Conservation (phyloP, 306 rosid species). For the Astragalus glycyphyllos region DNA sequence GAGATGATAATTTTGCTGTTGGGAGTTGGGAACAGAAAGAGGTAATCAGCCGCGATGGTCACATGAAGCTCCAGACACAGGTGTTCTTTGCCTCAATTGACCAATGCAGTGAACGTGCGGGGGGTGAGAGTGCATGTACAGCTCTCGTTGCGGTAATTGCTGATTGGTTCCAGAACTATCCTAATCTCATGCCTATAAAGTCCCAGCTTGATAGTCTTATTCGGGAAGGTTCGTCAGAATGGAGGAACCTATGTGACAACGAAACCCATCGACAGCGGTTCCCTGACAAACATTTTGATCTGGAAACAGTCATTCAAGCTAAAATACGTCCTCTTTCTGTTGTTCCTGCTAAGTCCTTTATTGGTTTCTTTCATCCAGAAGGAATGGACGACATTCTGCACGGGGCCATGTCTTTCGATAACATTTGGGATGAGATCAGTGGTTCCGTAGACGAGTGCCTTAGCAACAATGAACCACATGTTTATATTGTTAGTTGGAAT, state of each 20-base stretch:
- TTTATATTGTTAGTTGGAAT: constrained; percentile 94
- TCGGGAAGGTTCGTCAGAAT: constrained; percentile 90
- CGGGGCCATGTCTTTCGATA: constrained; percentile 96
- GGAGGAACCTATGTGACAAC: constrained; percentile 88
- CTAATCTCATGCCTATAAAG: constrained; percentile 80
- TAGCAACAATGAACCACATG: constrained; percentile 59
- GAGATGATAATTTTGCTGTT: constrained; percentile 84
- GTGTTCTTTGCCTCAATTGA: constrained; percentile 97
- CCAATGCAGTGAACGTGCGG: constrained; percentile 93
- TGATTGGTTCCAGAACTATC: constrained; percentile 87
- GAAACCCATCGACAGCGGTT: constrained; percentile 71
- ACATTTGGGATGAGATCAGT: constrained; percentile 94
- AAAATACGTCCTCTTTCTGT: constrained; percentile 85
- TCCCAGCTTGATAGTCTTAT: constrained; percentile 90
- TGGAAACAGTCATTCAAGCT: constrained; percentile 88
- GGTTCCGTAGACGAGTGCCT: constrained; percentile 57
- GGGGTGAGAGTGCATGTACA: constrained; percentile 98
- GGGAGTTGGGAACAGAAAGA: constrained; percentile 96
- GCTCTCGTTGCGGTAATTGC: constrained; percentile 98
- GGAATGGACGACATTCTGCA: constrained; percentile 82
- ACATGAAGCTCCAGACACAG: constrained; percentile 82
- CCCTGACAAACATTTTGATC: constrained; percentile 95
- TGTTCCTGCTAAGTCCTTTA: constrained; percentile 70
- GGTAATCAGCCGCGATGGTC: constrained; percentile 86
- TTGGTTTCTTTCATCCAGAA: constrained; percentile 96